Evolutionary conservation across 2,329 filamentous ascomycete species (phyloP).

Genomic region (Esteya vermicola): DNA sequence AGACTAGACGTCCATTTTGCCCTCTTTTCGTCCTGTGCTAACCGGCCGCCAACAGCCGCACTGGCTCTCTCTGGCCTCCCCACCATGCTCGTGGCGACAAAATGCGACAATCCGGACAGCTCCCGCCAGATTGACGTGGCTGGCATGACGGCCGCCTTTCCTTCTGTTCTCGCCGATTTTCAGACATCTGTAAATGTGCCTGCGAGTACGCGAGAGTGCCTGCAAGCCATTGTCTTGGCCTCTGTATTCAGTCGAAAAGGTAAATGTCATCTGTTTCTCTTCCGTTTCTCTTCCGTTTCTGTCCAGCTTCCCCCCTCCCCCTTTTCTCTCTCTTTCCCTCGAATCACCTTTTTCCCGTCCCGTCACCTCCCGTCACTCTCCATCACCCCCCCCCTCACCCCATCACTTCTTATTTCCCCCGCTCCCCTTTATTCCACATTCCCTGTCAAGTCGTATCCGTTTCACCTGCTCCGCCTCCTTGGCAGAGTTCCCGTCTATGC

Average conservation of each 20-base stretch:
- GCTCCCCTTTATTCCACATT: too few species aligned
- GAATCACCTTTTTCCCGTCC: too few species aligned
- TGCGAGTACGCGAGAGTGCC: constrained; percentile 59
- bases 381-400: too few species aligned
- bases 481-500: too few species aligned
- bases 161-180: constrained; percentile 57
- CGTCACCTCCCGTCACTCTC: too few species aligned
- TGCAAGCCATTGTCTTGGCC: constrained; percentile 60
- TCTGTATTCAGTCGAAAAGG: constrained; percentile 55
- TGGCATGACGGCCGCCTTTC: constrained; percentile 47
- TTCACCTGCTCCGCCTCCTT: too few species aligned
- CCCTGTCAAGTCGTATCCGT: too few species aligned
- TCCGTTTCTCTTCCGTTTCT: neutral
- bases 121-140: constrained; percentile 58
- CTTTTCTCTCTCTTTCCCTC: too few species aligned
- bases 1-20: too few species aligned
- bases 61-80: constrained; percentile 60
- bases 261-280: constrained; percentile 27
- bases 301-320: neutral
- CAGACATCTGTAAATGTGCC: constrained; percentile 57
- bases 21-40: too few species aligned
- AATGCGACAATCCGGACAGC: constrained; percentile 67
- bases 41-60: too few species aligned
- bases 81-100: constrained; percentile 71
- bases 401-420: too few species aligned